Base-by-base conservation (phyloP, 164 flowering plant genomes). In the Nymphaea colorata region DNA sequence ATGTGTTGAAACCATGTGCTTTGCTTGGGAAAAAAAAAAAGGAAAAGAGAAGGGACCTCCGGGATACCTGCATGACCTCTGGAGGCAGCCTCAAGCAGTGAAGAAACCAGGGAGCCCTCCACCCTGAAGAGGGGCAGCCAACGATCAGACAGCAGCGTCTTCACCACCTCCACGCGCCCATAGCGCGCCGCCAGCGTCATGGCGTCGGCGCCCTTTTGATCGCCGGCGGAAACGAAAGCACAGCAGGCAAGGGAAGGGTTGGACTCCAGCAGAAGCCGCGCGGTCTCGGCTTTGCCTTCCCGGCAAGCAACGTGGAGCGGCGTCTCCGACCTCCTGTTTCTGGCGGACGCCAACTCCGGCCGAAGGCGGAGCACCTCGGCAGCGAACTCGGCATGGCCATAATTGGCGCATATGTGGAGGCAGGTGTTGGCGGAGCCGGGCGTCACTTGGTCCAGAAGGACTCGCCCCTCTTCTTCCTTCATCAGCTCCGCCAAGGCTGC, bases 271-370 rank as follows among this genome's bases (percentile, higher is more conserved):
- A 64, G 16, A 5, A 64, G 44, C 66, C 8, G 3, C 45, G 43
- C 41, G 44, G 43, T 4, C 15, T 64, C 15, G 4, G 43, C 44
- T 4, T 64, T 44, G 8, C 66, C 66, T 64, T 42, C 44, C 4
- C 66, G 44, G 41, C 66, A 64, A 41, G 66, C 66, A 15, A 41
- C 66, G 66, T 64, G 45, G 44, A 64, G 43, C 12, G 66, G 66
- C 5, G 66, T 64, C 43, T 64, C 66, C 45, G 14, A 11, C 66
- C 15, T 64, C 44, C 43, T 45, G 44, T 64, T 64, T 18, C 4
- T 45, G n/a, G 10, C 12, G 17, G 11, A 41, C 66, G 43, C 66
- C 66, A 64, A 6, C 44, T 64, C 45, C 12, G 66, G 66, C 44
- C 11, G 45, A 3, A 41, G 8, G 44, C 41, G 42, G 15, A 64